Evolutionary conservation across 2,329 filamentous ascomycete genomes (phyloP), one percentile per base, ranked within the genome.

Genomic region (Epichloe sibirici): DNA sequence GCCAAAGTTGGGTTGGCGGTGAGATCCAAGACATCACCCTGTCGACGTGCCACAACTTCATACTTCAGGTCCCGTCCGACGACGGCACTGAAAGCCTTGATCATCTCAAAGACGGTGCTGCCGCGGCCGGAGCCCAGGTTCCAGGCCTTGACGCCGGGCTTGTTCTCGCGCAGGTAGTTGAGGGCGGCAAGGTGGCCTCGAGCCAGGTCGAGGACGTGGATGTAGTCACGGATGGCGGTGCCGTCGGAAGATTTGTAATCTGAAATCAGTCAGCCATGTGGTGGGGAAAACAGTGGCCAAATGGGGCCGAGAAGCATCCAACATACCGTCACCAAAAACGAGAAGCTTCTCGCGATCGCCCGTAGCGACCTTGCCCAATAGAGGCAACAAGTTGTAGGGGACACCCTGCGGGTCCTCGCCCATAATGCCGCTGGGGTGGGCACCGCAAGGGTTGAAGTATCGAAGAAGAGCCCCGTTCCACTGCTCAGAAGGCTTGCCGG

Each of bases 391-490:
- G 75, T 98, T 98, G 78, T 89, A 97, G 1, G 93, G 93, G 23
- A 96, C 82, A 55, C 93, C 93, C 68, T 95, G 85, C 45, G 93
- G 93, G 70, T 98, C 93, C 74, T 98, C 93, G 61, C 93, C 93
- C 90, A 98, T 95, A 69, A 98, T 83, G 53, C 93, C 94, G 63
- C 82, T 91, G 47, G 94, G 93, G 71, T 98, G 93, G 53, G 90
- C 86, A 63, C 93, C 93, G 53, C 87, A 89, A 34, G 93, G 93
- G 78, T 98, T 98, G 77, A 98, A 98, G 76, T 98, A 98, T 62
- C 93, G 83, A 62, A 98, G 78, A 59, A 97, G 76, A 43, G 91
- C 93, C 53, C 81, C 93, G 70, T 97, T 97, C 88, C 88, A 97
- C 64, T 89, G 83, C 64, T 89, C 81, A 52, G 74, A 82, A 34